Base-by-base conservation (phyloP, 345 rosid species). In the Ceriops decandra region DNA sequence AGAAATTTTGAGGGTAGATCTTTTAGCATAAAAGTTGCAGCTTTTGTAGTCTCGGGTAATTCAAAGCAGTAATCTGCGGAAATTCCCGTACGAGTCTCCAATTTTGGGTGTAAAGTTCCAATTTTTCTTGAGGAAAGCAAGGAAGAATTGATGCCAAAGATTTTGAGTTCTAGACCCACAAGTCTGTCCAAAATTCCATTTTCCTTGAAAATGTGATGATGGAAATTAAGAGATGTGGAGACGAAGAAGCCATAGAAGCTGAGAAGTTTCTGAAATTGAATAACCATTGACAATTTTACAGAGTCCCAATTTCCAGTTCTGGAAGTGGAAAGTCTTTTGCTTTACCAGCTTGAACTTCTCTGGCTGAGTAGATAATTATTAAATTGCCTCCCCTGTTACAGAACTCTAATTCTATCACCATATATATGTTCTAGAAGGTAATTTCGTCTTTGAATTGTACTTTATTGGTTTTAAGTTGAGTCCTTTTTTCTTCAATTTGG, bases 381-480 rank as follows among this genome's bases (percentile, higher is more conserved):
- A 54, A 26, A n/a, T 54, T 54, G 10, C 27, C 30, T 54, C 30
- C 27, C 27, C n/a, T 22, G 27, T 22, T 54, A 56, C 16, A 24
- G 31, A 56, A 56, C 59, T 56, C 17, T 56, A 42, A 42, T 13
- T 52, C 21, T 24, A 46, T 72, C 53, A 36, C 36, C 64, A 47
- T 57, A 51, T 70, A 59, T 52, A 20, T 24, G 42, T 68, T 30
- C 60, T 70, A 22, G 42, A 54, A 78, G 82, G 82, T 83, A 78
- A 46, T 31, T 5, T 70, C 63, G 28, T 27, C 5, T 3, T 11
- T 56, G 59, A 56, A 56, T 56, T 56, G 59, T 24, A 16, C 0
- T 24, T 56, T 9, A 53, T 60, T 68, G 9, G 7, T 36, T 67
- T 66, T 38, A 38, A 32, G n/a, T 54, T 51, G 35, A 31, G 2